phyloP scores from a whole-genome alignment of 805 yeast genomes.

The Candida tammaniensis region DNA sequence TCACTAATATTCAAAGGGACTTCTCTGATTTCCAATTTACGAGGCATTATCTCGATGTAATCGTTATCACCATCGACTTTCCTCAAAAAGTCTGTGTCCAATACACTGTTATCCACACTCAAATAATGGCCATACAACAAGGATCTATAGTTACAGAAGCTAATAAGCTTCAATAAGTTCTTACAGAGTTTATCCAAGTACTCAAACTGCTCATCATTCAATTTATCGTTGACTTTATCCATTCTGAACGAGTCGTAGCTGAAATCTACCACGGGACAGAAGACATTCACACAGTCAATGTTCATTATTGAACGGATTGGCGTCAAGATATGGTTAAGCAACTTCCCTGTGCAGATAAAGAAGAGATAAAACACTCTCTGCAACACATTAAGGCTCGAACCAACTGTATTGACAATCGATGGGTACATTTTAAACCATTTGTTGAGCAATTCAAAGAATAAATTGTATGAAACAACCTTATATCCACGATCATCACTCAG shows the following conservation, averaged over 20 bases:
- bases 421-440: constrained; percentile 37
- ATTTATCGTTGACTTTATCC: constrained; percentile 12
- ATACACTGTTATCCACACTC: constrained; percentile 17
- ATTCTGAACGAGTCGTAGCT: constrained; percentile 19
- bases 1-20: constrained; percentile 7
- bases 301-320: constrained; percentile 33
- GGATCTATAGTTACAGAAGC: constrained; percentile 32
- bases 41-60: constrained; percentile 16
- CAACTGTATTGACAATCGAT: constrained; percentile 27
- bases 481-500: neutral
- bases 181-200: constrained; percentile 21
- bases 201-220: constrained; percentile 17
- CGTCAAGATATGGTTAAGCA: constrained; percentile 29
- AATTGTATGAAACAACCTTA: constrained; percentile 19
- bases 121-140: constrained; percentile 24
- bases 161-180: constrained; percentile 28
- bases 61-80: constrained; percentile 14
- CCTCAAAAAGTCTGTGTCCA: constrained; percentile 19
- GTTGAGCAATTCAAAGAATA: constrained; percentile 31
- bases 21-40: constrained; percentile 14
- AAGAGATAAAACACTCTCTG: constrained; percentile 34
- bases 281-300: constrained; percentile 32
- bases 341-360: constrained; percentile 33
- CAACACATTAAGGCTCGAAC: constrained; percentile 24
- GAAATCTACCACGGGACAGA: constrained; percentile 31